Base-by-base conservation (phyloP, 805 yeast species). In the Millerozyma miso region DNA sequence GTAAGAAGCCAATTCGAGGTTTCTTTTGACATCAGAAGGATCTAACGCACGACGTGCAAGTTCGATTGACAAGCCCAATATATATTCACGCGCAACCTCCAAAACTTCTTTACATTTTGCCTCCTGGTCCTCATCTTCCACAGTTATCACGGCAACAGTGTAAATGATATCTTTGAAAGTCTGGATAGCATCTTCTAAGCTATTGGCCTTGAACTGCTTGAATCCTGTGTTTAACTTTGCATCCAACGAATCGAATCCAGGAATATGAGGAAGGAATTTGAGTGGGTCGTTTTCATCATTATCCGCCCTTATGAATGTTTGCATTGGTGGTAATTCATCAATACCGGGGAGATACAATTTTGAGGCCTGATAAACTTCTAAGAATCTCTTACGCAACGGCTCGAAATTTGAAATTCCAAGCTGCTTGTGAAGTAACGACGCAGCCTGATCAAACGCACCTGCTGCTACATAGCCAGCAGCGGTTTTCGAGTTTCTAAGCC, bases 391-490 rank as follows among this genome's bases (percentile, higher is more conserved):
- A 67, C 91, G 81, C 54, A 93, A 76, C 12, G 98, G 98, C 56
- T 83, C 95, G 60, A 95, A 91, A 53, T 87, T 75, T 19, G 79
- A 83, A 40, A 88, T 79, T 54, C 97, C 99, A 36, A 83, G 73
- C 65, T 95, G 99, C 57, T 91, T 85, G 70, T 84, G 81, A 55
- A 93, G 76, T 59, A 95, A 78, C 56, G 89, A 95, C 33, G 97
- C 93, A 32, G 98, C 99, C 41, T 91, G 85, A 52, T 89, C 97
- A 60, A 91, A 91, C 3, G 95, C 86, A 54, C 99, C 99, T 2
- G 97, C 89, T 2, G 99, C 97, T 56, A 85, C 89, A 54, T 88
- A 87, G 19, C 88, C 88, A 23, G 96, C 97, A 3, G 97, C 88
- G 43, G 90, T 77, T 49, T 84, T 85, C 14, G 96, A 86, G 64